Evolutionary conservation across 2,329 filamentous ascomycete species (phyloP).

Genomic region (Alternaria sp.): DNA sequence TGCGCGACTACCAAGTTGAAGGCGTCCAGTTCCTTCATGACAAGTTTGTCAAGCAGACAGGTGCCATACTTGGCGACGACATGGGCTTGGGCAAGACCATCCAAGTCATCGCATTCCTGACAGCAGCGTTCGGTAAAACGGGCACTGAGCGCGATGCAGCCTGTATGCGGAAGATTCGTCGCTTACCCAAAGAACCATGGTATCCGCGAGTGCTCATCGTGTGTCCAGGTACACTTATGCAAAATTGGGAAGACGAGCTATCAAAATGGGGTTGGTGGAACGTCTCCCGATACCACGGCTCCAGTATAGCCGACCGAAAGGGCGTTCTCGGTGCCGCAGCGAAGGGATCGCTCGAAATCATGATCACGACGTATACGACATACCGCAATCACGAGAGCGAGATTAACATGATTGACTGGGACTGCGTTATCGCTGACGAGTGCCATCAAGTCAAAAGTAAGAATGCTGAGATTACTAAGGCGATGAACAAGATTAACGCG

Average conservation of each 20-base stretch:
- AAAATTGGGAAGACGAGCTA: conserved; percentile 90
- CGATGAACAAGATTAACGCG: conserved; percentile 90
- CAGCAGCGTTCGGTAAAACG: conserved; percentile 92
- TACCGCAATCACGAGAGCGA: conserved; percentile 78
- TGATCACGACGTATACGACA: conserved; percentile 93
- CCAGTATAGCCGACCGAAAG: conserved; percentile 65
- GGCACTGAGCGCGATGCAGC: conserved; percentile 86
- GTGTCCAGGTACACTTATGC: conserved; percentile 86
- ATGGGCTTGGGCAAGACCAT: conserved; percentile 99
- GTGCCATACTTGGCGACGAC: conserved; percentile 91
- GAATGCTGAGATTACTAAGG: conserved; percentile 77
- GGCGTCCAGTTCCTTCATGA: conserved; percentile 87
- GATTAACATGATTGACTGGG: conserved; percentile 89
- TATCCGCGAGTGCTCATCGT: conserved; percentile 87
- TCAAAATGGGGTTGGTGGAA: conserved; percentile 96
- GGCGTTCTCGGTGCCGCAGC: conserved; percentile 75
- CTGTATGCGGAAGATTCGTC: conserved; percentile 84
- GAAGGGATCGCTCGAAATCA: conserved; percentile 81
- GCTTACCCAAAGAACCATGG: conserved; percentile 67
- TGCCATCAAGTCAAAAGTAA: conserved; percentile 89
- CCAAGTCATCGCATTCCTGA: conserved; percentile 91
- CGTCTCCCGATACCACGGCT: conserved; percentile 80
- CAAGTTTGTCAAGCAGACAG: conserved; percentile 88
- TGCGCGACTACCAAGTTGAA: conserved; percentile 89
- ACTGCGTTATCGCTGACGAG: conserved; percentile 93